phyloP scores from a whole-genome alignment of 2,329 filamentous ascomycete species.

The Cryphonectria carpinicola region DNA sequence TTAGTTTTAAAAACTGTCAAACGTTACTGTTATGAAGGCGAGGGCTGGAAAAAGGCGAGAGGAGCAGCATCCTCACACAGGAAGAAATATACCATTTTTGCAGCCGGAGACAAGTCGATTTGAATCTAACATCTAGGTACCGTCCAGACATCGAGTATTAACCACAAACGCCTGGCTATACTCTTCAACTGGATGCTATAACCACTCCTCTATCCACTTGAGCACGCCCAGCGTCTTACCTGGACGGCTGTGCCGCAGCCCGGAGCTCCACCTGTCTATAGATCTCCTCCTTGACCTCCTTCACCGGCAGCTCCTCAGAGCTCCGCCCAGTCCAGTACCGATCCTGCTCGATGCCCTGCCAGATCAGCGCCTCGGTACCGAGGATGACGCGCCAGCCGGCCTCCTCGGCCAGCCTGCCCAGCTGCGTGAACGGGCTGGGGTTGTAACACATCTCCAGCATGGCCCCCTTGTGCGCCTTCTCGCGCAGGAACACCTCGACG shows the following conservation, averaged over 20 bases:
- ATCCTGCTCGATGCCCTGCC: conserved; percentile 74
- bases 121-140: neutral
- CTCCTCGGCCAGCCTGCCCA: conserved; percentile 63
- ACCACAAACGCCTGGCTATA: neutral
- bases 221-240: neutral
- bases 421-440: conserved; percentile 69
- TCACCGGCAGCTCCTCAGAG: conserved; percentile 61
- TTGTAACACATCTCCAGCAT: conserved; percentile 87
- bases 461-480: conserved; percentile 62
- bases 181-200: neutral
- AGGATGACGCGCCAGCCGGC: conserved; percentile 75
- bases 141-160: neutral
- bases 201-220: neutral
- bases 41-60: too few relatives aligned
- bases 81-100: neutral
- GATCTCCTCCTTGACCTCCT: conserved; percentile 59
- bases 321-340: conserved; percentile 67
- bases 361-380: conserved; percentile 77
- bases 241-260: conserved; percentile 31
- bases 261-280: conserved; percentile 35
- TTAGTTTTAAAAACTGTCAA: neutral
- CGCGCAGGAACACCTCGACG: conserved; percentile 49
- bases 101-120: neutral
- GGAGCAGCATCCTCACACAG: neutral
- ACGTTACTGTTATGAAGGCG: neutral